phyloP scores from a whole-genome alignment of 345 rosid species.

The Sonneratia caseolaris region DNA sequence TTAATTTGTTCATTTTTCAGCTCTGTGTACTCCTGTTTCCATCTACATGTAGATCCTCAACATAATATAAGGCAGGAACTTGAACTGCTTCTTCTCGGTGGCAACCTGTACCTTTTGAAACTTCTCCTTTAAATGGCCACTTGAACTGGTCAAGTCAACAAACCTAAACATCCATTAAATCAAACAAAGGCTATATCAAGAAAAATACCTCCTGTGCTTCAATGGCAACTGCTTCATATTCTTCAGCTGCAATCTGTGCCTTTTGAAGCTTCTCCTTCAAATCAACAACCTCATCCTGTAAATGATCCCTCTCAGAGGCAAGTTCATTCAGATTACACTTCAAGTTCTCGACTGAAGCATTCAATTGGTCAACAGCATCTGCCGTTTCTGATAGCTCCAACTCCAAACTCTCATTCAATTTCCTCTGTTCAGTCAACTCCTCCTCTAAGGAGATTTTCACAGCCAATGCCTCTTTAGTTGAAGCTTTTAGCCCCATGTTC shows the following conservation, averaged over 20 bases:
- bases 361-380: conserved; percentile 47
- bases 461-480: conserved; percentile 32
- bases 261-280: conserved; percentile 51
- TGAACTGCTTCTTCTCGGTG: background rate
- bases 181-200: conserved; percentile 3
- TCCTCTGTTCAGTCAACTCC: conserved; percentile 41
- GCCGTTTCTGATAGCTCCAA: conserved; percentile 51
- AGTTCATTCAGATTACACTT: conserved; percentile 37
- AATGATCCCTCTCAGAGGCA: conserved; percentile 50
- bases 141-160: background rate
- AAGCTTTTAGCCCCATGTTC: conserved; percentile 43
- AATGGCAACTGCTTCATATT: conserved; percentile 50
- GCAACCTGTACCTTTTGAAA: too few species aligned
- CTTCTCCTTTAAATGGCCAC: background rate
- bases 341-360: conserved; percentile 43
- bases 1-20: background rate
- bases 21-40: background rate
- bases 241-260: conserved; percentile 42
- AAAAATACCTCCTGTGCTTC: conserved; percentile 63
- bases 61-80: background rate
- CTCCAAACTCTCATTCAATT: conserved; percentile 57
- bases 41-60: background rate
- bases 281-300: conserved; percentile 40
- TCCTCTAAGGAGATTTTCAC: conserved; percentile 42
- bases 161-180: background rate